These are phyloP conservation scores for Parsonsia alboflavescens DNA, from an alignment of 257 asterid genomes.

Conservation along the genomic window DNA sequence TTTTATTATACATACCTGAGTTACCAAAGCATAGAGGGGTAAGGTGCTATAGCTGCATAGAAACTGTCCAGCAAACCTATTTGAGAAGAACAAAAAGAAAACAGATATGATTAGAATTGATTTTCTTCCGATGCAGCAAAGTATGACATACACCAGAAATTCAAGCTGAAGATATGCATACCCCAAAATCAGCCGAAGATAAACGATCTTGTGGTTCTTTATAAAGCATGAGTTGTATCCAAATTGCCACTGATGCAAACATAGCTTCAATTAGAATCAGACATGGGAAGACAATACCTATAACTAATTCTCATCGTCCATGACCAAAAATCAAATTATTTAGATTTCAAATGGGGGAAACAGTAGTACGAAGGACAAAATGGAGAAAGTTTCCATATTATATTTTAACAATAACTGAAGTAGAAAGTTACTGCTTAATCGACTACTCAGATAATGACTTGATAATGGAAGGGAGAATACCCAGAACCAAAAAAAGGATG, in stretches of 20 bases:
- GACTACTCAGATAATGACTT: background rate
- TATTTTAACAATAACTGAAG: background rate
- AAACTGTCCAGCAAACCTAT: constrained; percentile 78
- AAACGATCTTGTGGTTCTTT: constrained; percentile 66
- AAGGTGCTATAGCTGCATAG: constrained; percentile 93
- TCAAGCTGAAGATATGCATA: constrained; percentile 25
- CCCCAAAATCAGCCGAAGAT: constrained; percentile 82
- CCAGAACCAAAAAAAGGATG: constrained; percentile 99
- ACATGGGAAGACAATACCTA: background rate
- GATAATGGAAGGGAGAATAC: constrained; percentile 37
- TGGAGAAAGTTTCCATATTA: background rate
- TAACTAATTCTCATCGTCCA: no score
- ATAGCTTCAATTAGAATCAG: background rate
- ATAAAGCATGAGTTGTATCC: constrained; percentile 96
- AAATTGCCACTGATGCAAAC: constrained; percentile 78
- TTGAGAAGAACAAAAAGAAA: constrained; percentile 1
- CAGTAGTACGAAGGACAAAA: background rate
- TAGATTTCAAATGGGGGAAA: no score
- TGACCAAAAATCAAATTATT: no score
- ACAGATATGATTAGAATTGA: constrained; percentile 1
- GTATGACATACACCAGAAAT: background rate
- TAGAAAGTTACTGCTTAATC: background rate
- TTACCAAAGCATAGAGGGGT: constrained; percentile 84
- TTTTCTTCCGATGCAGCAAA: background rate
- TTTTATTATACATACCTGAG: constrained; percentile 53